These are phyloP conservation scores for Calonectria pseudoturangicola DNA, from an alignment of 2,329 filamentous ascomycete species.

Conservation along the genomic window DNA sequence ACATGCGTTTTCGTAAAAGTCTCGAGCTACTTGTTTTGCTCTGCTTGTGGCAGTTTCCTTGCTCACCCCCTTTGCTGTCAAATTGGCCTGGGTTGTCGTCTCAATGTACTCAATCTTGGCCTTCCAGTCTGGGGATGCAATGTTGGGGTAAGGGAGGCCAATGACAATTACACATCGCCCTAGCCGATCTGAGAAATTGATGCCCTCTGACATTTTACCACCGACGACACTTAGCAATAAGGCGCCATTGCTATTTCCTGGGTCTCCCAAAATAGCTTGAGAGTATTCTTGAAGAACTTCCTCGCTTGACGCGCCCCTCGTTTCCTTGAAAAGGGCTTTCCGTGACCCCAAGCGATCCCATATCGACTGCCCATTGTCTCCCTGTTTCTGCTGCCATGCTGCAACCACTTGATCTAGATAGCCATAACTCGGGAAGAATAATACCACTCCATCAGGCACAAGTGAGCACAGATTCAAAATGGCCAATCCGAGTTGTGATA, in stretches of 20 bases:
- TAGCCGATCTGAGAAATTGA: slow-evolving; percentile 95
- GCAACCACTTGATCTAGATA: slow-evolving; percentile 86
- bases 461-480: slow-evolving; percentile 82
- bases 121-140: slow-evolving; percentile 92
- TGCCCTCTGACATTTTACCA: slow-evolving; percentile 96
- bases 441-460: slow-evolving; percentile 91
- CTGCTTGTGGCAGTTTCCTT: slow-evolving; percentile 53
- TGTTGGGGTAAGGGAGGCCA: slow-evolving; percentile 94
- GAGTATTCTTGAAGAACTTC: slow-evolving; percentile 84
- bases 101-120: slow-evolving; percentile 93
- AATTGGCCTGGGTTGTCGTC: slow-evolving; percentile 67
- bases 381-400: slow-evolving; percentile 72
- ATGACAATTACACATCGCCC: slow-evolving; percentile 94
- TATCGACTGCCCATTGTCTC: slow-evolving; percentile 62
- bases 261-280: slow-evolving; percentile 75
- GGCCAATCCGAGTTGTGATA: slow-evolving; percentile 83
- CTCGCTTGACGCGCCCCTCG: slow-evolving; percentile 75
- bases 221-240: slow-evolving; percentile 93
- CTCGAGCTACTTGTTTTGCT: slow-evolving; percentile 77
- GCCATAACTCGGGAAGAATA: slow-evolving; percentile 96
- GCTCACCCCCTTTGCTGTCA: slow-evolving; percentile 52
- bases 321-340: slow-evolving; percentile 79
- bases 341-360: slow-evolving; percentile 75
- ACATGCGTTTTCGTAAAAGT: slow-evolving; percentile 95
- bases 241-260: slow-evolving; percentile 73